phyloP scores from a whole-genome alignment of 2,329 filamentous ascomycete species.

The Didymella segeticola region DNA sequence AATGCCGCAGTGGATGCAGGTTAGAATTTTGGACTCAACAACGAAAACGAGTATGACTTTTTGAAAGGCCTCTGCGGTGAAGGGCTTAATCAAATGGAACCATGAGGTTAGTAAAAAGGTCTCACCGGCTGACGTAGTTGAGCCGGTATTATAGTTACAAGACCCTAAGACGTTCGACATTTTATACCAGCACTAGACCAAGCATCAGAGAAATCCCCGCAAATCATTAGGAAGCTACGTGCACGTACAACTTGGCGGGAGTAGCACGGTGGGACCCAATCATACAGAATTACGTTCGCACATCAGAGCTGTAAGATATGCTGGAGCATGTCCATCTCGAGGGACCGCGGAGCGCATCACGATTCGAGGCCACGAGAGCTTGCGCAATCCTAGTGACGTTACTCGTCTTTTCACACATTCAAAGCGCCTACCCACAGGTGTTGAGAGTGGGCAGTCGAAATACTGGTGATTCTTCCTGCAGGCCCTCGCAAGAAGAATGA shows the following conservation, averaged over 20 bases:
- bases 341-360: background rate
- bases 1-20: background rate
- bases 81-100: background rate
- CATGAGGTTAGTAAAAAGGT: background rate
- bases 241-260: conserved; percentile 4
- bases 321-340: background rate
- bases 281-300: background rate
- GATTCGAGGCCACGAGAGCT: too few relatives aligned
- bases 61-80: background rate
- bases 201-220: background rate
- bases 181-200: conserved; percentile 6
- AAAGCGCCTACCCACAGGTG: background rate
- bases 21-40: too few relatives aligned
- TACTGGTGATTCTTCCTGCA: background rate
- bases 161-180: conserved; percentile 1
- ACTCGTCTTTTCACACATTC: background rate
- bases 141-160: background rate
- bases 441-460: conserved; percentile 2
- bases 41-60: background rate
- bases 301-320: background rate
- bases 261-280: conserved; percentile 5
- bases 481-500: conserved; percentile 1
- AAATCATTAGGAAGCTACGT: background rate
- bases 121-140: conserved; percentile 5
- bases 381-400: too few relatives aligned